Evolutionary conservation across 305 asterid species (phyloP).

Genomic region (Fraxinus sp.): DNA sequence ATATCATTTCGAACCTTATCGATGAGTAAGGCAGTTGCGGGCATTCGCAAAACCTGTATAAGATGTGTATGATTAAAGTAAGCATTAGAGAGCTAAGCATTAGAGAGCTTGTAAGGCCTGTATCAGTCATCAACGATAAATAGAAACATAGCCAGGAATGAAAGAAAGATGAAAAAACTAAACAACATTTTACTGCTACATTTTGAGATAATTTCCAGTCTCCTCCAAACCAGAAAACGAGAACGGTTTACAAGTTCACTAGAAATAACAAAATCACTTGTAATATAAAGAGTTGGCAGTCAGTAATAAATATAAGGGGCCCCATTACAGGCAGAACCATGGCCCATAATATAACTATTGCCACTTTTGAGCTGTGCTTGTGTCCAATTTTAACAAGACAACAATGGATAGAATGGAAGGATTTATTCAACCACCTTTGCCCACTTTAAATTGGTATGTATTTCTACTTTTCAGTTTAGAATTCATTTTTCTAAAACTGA

Average conservation of each 20-base stretch:
- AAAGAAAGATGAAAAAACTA: not conserved
- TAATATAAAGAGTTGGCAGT: not conserved
- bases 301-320: not conserved
- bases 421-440: not conserved
- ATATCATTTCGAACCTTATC: slow-evolving; percentile 57
- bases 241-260: not conserved
- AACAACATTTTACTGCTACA: not conserved
- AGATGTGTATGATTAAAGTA: slow-evolving; percentile 19
- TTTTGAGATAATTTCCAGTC: not conserved
- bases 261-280: not conserved
- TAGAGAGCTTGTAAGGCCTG: slow-evolving; percentile 17
- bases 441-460: slow-evolving; percentile 1
- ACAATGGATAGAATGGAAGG: not conserved
- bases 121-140: slow-evolving; percentile 2
- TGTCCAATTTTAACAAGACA: not conserved
- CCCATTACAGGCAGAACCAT: not conserved
- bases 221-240: not conserved
- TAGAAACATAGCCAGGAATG: not conserved
- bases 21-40: slow-evolving; percentile 51
- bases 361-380: not conserved
- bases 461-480: not conserved
- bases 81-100: slow-evolving; percentile 28
- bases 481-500: not conserved
- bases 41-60: slow-evolving; percentile 83
- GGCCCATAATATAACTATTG: not conserved